Percentiles rank a stretch among this genome's conserved stretches.
phyloP scores from a whole-genome alignment of 805 yeast species.

The Lachancea nothofagi region DNA sequence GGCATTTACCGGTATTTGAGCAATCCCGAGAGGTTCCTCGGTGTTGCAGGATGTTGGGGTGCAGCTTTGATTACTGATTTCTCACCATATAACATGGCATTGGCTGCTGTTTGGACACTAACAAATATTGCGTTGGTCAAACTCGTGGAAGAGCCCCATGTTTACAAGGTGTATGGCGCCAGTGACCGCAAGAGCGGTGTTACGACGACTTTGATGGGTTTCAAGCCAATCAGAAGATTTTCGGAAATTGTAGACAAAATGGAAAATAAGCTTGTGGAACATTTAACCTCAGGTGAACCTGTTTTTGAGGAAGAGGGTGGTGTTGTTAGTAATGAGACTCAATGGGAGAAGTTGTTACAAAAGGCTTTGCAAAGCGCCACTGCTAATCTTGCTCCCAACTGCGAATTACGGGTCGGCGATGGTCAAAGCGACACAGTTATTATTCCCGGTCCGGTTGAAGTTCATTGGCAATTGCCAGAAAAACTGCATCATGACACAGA shows the following conservation, averaged over 20 bases:
- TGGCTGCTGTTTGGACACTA: constrained; percentile 60
- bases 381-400: constrained; percentile 21
- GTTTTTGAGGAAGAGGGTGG: constrained; percentile 3
- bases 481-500: constrained; percentile 44
- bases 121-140: constrained; percentile 63
- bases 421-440: constrained; percentile 31
- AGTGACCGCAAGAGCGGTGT: constrained; percentile 51
- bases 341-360: constrained; percentile 10
- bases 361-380: constrained; percentile 23
- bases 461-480: constrained; percentile 50
- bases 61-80: constrained; percentile 52
- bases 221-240: constrained; percentile 33
- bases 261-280: constrained; percentile 20
- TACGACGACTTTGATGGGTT: constrained; percentile 37
- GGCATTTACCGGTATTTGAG: constrained; percentile 79
- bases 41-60: constrained; percentile 79
- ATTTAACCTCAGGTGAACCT: constrained; percentile 3
- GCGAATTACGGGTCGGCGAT: constrained; percentile 29
- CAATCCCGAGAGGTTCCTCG: constrained; percentile 75
- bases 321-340: not conserved
- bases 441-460: constrained; percentile 40
- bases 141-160: constrained; percentile 71
- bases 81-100: constrained; percentile 41
- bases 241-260: constrained; percentile 39
- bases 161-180: constrained; percentile 70